phyloP scores from a whole-genome alignment of 2,329 filamentous ascomycete species.

The Aspergillus fischeri region DNA sequence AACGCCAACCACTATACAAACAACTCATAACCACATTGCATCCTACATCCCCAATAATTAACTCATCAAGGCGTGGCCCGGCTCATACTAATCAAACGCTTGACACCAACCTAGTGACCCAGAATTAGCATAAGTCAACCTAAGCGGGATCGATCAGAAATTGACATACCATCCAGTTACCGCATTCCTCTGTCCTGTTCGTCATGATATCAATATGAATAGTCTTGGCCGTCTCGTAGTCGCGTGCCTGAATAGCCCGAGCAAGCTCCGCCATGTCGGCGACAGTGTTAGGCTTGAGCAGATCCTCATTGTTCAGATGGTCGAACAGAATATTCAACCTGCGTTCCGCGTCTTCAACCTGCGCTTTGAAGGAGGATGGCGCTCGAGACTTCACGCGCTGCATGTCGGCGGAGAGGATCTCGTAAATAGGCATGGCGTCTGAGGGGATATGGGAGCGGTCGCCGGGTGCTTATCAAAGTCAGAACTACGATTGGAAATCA shows the following conservation, averaged over 20 bases:
- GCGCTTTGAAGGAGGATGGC: conserved; percentile 77
- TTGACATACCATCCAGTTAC: conserved; percentile 76
- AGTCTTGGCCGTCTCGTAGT: conserved; percentile 64
- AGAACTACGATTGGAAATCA: conserved; percentile 3
- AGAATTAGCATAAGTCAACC: neutral
- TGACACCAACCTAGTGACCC: conserved; percentile 61
- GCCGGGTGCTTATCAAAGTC: conserved; percentile 52
- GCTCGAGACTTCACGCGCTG: conserved; percentile 82
- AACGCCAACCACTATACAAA: conserved; percentile 7
- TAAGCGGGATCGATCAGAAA: neutral
- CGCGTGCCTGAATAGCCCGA: conserved; percentile 61
- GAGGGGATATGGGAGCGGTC: conserved; percentile 86
- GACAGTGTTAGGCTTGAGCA: conserved; percentile 70
- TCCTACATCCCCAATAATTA: neutral
- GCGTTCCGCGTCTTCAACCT: conserved; percentile 93
- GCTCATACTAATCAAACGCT: conserved; percentile 75
- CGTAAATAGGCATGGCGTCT: conserved; percentile 70
- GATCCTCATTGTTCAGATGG: conserved; percentile 91
- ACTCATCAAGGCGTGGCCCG: conserved; percentile 62
- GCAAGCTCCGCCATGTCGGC: conserved; percentile 50
- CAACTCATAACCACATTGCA: conserved; percentile 7
- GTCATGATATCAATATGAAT: conserved; percentile 72
- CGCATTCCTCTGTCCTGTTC: conserved; percentile 74
- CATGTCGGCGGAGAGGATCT: conserved; percentile 79
- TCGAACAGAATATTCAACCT: conserved; percentile 91